phyloP scores from a whole-genome alignment of 441 rosid species.

The Erodium texanum region DNA sequence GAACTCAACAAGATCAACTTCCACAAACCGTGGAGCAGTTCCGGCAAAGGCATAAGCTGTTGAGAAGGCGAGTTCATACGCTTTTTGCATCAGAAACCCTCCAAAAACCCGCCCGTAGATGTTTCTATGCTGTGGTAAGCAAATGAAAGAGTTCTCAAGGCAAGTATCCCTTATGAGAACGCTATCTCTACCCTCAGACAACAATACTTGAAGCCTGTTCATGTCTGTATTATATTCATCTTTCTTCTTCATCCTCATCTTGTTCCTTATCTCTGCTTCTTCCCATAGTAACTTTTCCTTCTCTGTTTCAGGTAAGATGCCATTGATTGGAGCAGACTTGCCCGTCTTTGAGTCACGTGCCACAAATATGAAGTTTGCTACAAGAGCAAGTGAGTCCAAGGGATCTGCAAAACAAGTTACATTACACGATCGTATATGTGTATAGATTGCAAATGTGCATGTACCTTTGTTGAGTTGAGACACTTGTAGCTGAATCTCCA shows the following conservation, averaged over 20 bases:
- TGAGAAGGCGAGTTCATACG: constrained; percentile 78
- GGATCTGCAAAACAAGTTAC: constrained; percentile 32
- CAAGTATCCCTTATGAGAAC: constrained; percentile 65
- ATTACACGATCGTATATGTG: neutral
- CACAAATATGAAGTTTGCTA: constrained; percentile 75
- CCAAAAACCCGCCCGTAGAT: constrained; percentile 75
- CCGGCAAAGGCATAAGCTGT: constrained; percentile 87
- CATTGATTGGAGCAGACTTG: constrained; percentile 63
- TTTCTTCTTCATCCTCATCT: too few relatives aligned
- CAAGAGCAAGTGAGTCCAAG: constrained; percentile 44
- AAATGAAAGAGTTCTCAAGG: constrained; percentile 59
- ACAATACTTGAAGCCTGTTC: too few relatives aligned
- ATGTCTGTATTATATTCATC: too few relatives aligned
- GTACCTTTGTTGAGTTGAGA: constrained; percentile 48
- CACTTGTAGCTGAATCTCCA: constrained; percentile 74
- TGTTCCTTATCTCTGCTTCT: too few relatives aligned
- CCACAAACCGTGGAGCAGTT: constrained; percentile 58
- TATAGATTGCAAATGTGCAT: neutral
- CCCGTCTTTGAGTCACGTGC: constrained; percentile 73
- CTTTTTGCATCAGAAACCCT: constrained; percentile 69
- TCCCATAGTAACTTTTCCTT: constrained; percentile 48
- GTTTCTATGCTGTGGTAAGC: constrained; percentile 81
- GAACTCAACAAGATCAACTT: constrained; percentile 87
- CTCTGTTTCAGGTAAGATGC: constrained; percentile 57
- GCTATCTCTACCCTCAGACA: constrained; percentile 65